phyloP scores from a whole-genome alignment of 805 yeast genomes.

The Teunomyces atbi region DNA sequence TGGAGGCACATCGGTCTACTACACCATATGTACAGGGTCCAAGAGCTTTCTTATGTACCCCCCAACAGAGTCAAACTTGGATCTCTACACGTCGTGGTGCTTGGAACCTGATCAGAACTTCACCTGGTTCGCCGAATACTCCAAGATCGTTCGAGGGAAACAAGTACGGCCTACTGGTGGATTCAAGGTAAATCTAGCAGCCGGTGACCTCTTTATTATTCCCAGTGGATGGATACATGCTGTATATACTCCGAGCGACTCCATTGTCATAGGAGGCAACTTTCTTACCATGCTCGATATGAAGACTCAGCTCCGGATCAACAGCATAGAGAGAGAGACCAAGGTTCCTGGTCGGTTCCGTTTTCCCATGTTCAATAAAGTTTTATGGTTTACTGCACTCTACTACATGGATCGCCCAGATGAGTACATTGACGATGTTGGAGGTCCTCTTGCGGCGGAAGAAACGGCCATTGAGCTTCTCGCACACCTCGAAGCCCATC shows the following conservation, averaged over 20 bases:
- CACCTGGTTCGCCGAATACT: slow-evolving; percentile 61
- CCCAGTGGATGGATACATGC: slow-evolving; percentile 96
- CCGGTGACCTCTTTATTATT: slow-evolving; percentile 76
- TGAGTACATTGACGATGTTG: slow-evolving; percentile 20
- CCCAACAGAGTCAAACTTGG: slow-evolving; percentile 64
- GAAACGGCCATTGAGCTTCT: slow-evolving; percentile 16
- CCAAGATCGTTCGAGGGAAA: slow-evolving; percentile 29
- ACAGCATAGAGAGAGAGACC: slow-evolving; percentile 61
- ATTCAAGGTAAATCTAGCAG: slow-evolving; percentile 48
- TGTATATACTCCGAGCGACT: slow-evolving; percentile 78
- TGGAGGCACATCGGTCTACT: slow-evolving; percentile 90
- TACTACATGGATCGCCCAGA: slow-evolving; percentile 31
- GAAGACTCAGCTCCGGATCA: slow-evolving; percentile 59
- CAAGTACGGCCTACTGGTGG: slow-evolving; percentile 38
- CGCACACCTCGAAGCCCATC: slow-evolving; percentile 28
- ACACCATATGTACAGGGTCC: slow-evolving; percentile 72
- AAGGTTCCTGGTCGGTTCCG: slow-evolving; percentile 73
- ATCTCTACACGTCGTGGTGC: slow-evolving; percentile 72
- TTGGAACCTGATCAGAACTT: slow-evolving; percentile 57
- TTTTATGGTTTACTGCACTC: slow-evolving; percentile 66
- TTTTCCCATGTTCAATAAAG: slow-evolving; percentile 72
- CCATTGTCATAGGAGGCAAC: slow-evolving; percentile 86
- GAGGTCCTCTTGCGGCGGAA: neutral
- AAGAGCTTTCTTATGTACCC: slow-evolving; percentile 79
- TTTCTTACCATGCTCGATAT: slow-evolving; percentile 67